Evolutionary conservation across 2,329 filamentous ascomycete species (phyloP).

Genomic region (Dothistroma pini): DNA sequence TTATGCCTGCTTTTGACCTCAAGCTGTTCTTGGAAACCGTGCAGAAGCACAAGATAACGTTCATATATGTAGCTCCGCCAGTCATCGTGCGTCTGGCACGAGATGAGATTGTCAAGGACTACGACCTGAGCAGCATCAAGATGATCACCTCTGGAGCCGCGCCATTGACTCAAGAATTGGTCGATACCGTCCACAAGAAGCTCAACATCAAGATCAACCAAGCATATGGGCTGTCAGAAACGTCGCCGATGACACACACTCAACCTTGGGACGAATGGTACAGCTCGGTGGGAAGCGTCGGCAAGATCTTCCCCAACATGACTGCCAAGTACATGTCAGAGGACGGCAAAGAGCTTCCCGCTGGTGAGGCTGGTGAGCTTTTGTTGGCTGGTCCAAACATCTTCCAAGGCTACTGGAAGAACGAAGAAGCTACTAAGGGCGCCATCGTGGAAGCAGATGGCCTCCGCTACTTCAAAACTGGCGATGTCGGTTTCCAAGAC

Average conservation of each 20-base stretch:
- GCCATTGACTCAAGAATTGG: constrained; percentile 74
- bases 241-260: constrained; percentile 31
- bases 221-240: constrained; percentile 78
- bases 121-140: constrained; percentile 73
- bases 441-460: constrained; percentile 63
- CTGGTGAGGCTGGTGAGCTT: constrained; percentile 56
- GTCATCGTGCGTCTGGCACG: constrained; percentile 78
- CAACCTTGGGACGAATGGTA: constrained; percentile 72
- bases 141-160: constrained; percentile 90
- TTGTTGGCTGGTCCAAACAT: constrained; percentile 78
- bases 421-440: constrained; percentile 64
- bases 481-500: constrained; percentile 79
- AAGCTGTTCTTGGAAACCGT: constrained; percentile 72
- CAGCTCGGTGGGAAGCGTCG: constrained; percentile 72
- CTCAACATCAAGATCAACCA: constrained; percentile 80
- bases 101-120: constrained; percentile 70
- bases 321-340: constrained; percentile 72
- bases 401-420: constrained; percentile 75
- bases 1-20: constrained; percentile 78
- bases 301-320: constrained; percentile 73
- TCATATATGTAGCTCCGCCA: constrained; percentile 77
- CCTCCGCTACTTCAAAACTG: constrained; percentile 72
- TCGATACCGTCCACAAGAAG: constrained; percentile 68
- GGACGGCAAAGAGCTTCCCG: constrained; percentile 56
- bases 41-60: constrained; percentile 70